A percentile compares a stretch with the other conserved stretches of the same genome.
Conservation (phyloP, 2,329 filamentous ascomycete genomes). For the Cladosporium sp. region DNA sequence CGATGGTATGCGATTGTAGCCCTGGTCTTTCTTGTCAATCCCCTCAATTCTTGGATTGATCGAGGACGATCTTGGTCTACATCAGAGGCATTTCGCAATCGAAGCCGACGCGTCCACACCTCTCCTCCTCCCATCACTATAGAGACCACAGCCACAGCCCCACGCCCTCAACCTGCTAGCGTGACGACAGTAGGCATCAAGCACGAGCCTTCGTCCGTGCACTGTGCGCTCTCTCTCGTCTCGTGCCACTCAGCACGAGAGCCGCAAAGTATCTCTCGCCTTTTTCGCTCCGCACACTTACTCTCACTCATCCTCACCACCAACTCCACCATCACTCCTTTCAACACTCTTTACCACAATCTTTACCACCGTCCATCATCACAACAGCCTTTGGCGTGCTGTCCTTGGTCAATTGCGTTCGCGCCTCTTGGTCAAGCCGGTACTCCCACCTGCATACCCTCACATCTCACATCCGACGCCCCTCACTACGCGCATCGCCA, state of each 20-base stretch:
- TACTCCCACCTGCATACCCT: neutral
- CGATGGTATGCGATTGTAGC: neutral
- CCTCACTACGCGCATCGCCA: neutral
- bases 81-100: neutral
- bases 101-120: neutral
- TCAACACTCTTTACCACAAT: neutral
- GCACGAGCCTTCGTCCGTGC: neutral
- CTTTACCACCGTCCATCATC: neutral
- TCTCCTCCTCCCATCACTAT: neutral
- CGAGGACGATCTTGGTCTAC: neutral
- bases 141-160: conserved; percentile 1
- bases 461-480: neutral
- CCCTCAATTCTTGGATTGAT: neutral
- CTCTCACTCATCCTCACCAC: neutral
- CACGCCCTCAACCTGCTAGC: conserved; percentile 1
- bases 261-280: neutral
- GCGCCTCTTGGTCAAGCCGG: neutral
- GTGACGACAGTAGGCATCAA: neutral
- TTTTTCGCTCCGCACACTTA: neutral
- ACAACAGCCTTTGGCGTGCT: conserved; percentile 2
- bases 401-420: neutral
- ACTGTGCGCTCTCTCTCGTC: neutral
- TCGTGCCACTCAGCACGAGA: neutral
- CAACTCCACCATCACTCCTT: neutral
- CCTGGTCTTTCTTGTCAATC: neutral